Conservation (phyloP, 2,329 filamentous ascomycete species). For the Aspergillus hortae region DNA sequence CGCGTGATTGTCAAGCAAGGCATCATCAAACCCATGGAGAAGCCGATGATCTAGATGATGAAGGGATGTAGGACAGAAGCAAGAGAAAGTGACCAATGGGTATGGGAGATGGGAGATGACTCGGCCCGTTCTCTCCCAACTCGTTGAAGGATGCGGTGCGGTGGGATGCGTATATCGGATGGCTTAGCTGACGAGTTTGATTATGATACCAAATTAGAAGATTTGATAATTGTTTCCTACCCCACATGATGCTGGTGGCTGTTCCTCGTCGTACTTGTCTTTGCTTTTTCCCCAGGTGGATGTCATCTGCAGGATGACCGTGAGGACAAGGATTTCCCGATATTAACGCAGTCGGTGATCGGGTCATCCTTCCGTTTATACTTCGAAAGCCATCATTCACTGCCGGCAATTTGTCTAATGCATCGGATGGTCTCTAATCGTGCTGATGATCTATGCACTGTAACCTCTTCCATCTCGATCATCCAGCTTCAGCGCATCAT, state of each 20-base stretch:
- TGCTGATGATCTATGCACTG: background rate
- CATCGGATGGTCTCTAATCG: background rate
- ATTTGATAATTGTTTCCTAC: background rate
- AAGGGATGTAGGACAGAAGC: background rate
- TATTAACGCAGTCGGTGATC: background rate
- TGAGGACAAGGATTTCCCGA: background rate
- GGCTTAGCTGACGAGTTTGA: background rate
- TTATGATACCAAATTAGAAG: background rate
- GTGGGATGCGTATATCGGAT: background rate
- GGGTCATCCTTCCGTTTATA: background rate
- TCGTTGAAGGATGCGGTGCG: no score
- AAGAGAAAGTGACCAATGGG: background rate
- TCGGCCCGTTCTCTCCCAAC: no score
- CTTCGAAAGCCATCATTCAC: no score
- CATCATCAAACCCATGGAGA: slow-evolving; percentile 80
- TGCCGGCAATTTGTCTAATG: background rate
- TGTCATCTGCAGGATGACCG: background rate
- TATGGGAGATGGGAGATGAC: no score
- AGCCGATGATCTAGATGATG: slow-evolving; percentile 55
- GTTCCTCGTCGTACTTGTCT: no score
- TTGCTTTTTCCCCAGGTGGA: no score
- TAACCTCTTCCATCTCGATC: background rate
- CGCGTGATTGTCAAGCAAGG: slow-evolving; percentile 88
- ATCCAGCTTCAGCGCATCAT: background rate
- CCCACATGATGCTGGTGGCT: no score